These are phyloP conservation scores for Blastocystis hominis DNA, from an alignment of 352 stramenopile species.

Conservation along the genomic window DNA sequence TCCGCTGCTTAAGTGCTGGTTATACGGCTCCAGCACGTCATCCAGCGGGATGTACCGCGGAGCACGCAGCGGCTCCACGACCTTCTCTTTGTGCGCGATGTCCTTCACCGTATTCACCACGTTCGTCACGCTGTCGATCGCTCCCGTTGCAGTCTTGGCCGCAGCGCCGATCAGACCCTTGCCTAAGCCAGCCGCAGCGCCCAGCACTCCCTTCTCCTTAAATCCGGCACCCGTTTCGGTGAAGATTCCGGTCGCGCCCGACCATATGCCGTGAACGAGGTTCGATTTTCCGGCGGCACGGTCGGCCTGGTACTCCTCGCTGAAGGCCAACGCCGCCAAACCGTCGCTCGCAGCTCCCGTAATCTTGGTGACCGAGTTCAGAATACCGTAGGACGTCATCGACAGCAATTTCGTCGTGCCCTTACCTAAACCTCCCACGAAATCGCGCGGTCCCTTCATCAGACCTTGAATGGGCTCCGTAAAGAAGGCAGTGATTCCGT, in stretches of 20 bases:
- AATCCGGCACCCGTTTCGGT: conserved; percentile 40
- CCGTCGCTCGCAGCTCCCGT: conserved; percentile 22
- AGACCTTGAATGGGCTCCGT: conserved; percentile 44
- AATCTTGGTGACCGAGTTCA: conserved; percentile 56
- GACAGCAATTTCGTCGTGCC: conserved; percentile 46
- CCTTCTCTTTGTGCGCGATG: conserved; percentile 52
- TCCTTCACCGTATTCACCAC: conserved; percentile 53
- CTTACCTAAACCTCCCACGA: conserved; percentile 49
- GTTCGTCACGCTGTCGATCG: conserved; percentile 45
- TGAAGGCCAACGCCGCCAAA: conserved; percentile 62
- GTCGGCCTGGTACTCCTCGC: conserved; percentile 75
- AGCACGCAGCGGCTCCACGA: not conserved
- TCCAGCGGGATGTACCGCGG: conserved; percentile 55
- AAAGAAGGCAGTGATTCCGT: conserved; percentile 55
- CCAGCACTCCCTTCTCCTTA: conserved; percentile 49
- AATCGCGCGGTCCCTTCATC: conserved; percentile 40
- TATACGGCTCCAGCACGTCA: conserved; percentile 51
- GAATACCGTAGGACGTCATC: conserved; percentile 18
- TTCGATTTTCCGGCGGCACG: conserved; percentile 59
- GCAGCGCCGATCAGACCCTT: conserved; percentile 31
- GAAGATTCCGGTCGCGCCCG: conserved; percentile 40
- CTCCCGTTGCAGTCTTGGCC: conserved; percentile 50
- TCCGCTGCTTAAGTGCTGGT: not conserved
- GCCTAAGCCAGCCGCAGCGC: conserved; percentile 27
- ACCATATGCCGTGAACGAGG: conserved; percentile 34